Percentiles rank a stretch among this genome's conserved stretches.
Evolutionary conservation across 106 monocot species (phyloP).

Genomic region (Dendrobium huoshanense): DNA sequence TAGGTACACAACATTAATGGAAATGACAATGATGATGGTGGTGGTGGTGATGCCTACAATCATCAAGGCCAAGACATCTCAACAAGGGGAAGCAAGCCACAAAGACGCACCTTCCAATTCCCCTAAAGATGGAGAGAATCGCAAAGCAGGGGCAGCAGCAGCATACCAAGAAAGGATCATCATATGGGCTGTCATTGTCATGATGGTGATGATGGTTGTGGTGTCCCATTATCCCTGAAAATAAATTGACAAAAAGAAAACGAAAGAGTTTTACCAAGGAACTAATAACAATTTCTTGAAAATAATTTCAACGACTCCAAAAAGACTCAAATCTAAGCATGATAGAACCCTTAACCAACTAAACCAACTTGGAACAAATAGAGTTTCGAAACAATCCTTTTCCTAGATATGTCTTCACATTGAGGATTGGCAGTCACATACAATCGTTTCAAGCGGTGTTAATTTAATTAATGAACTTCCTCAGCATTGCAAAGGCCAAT

Average conservation of each 20-base stretch:
- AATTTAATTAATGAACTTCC: no score
- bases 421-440: no score
- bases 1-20: slow-evolving; percentile 15
- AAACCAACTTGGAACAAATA: no score
- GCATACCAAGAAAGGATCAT: slow-evolving; percentile 39
- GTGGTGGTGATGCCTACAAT: slow-evolving; percentile 24
- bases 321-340: no score
- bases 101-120: slow-evolving; percentile 47
- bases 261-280: neutral
- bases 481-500: no score
- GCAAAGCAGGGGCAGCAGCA: slow-evolving; percentile 45
- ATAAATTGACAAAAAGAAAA: neutral
- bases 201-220: slow-evolving; percentile 24
- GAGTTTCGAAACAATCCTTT: no score
- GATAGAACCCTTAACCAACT: no score
- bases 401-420: no score
- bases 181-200: slow-evolving; percentile 15
- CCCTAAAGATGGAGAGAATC: slow-evolving; percentile 23
- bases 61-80: slow-evolving; percentile 56
- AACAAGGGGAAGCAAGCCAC: slow-evolving; percentile 54
- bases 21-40: slow-evolving; percentile 35
- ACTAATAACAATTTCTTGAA: neutral
- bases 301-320: no score
- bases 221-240: slow-evolving; percentile 8
- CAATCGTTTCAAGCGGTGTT: no score